These are phyloP conservation scores for Arachis hypogaea DNA, from an alignment of 306 rosid genomes.

Conservation along the genomic window DNA sequence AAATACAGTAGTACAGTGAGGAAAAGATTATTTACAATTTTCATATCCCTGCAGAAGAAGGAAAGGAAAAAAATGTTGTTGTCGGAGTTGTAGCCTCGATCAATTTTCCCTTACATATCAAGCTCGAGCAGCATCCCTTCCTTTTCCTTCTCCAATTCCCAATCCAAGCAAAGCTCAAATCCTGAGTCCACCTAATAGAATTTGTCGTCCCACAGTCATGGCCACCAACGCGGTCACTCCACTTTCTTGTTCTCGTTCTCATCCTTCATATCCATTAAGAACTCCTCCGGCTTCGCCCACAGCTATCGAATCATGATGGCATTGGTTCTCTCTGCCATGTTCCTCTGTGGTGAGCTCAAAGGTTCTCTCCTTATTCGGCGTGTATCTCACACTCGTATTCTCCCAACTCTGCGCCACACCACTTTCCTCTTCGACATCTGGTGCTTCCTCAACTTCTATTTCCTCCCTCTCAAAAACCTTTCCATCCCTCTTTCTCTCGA, in stretches of 20 bases:
- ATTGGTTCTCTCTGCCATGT: constrained; percentile 72
- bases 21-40: no score
- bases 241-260: constrained; percentile 22
- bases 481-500: constrained; percentile 79
- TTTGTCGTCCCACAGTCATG: no score
- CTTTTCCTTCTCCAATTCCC: constrained; percentile 39
- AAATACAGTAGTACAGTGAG: no score
- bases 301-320: constrained; percentile 71
- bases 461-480: constrained; percentile 83
- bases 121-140: constrained; percentile 66
- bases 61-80: constrained; percentile 52
- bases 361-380: constrained; percentile 71
- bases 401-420: constrained; percentile 69
- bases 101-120: constrained; percentile 73
- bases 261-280: constrained; percentile 69
- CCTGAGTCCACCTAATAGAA: constrained; percentile 41
- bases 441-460: constrained; percentile 85
- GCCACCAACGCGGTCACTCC: neutral
- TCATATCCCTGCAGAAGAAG: no score
- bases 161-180: constrained; percentile 22
- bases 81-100: constrained; percentile 79
- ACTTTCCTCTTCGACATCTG: constrained; percentile 80
- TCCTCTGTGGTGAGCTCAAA: constrained; percentile 76
- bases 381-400: constrained; percentile 72
- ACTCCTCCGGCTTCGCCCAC: constrained; percentile 61